These are phyloP conservation scores for Breviolum minutum DNA, from an alignment of 73 alveolate genomes.

Conservation along the genomic window DNA sequence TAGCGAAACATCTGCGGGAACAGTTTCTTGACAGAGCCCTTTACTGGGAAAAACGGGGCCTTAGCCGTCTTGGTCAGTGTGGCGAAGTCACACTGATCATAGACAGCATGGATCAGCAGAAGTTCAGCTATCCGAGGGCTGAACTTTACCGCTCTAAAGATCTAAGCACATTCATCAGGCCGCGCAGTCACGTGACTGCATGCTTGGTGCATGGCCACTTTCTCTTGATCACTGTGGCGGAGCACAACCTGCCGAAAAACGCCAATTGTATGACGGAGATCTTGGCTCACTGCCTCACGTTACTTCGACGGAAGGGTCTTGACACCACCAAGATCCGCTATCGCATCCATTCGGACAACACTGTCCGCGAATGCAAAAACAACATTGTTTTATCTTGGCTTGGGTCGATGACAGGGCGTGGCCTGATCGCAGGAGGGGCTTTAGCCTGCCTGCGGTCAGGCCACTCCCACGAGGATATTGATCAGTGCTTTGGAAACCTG, in stretches of 20 bases:
- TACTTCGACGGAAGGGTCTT: background rate
- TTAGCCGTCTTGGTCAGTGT: background rate
- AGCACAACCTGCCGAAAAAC: background rate
- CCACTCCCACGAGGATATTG: conserved; percentile 1
- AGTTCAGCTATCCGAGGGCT: background rate
- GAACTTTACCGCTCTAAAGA: background rate
- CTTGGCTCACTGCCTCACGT: background rate
- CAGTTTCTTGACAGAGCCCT: background rate
- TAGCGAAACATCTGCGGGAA: background rate
- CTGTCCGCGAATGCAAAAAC: conserved; percentile 10
- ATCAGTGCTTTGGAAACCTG: background rate
- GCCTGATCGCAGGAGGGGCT: background rate
- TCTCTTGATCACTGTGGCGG: background rate
- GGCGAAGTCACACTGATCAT: background rate
- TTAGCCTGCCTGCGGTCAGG: conserved; percentile 7
- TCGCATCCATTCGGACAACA: background rate
- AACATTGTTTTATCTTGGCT: background rate
- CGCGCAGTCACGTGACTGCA: background rate
- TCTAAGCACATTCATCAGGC: background rate
- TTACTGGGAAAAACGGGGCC: background rate
- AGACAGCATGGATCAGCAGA: background rate
- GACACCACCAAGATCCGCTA: background rate
- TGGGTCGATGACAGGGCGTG: background rate
- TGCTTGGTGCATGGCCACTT: background rate
- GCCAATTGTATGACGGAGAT: background rate